Percentiles rank a stretch among this genome's conserved stretches.
phyloP scores from a whole-genome alignment of 2,329 filamentous ascomycete species.

The Rhynchosporium graminicola region DNA sequence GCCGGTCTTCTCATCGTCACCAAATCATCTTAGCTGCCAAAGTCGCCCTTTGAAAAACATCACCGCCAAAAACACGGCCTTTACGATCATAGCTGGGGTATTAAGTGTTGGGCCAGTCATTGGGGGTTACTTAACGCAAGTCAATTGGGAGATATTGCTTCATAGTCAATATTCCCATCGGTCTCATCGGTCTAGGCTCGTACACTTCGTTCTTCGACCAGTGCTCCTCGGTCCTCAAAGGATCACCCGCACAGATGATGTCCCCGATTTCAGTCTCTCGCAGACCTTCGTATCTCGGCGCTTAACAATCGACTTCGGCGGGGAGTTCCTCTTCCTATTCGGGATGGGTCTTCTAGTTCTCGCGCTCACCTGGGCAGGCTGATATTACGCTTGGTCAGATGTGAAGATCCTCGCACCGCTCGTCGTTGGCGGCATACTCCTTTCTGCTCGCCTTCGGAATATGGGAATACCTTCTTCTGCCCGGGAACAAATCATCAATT shows the following conservation, averaged over 20 bases:
- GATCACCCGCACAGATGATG: slow-evolving; percentile 46
- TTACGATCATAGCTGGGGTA: slow-evolving; percentile 61
- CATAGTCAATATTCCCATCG: slow-evolving; percentile 61
- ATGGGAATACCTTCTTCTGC: slow-evolving; percentile 48
- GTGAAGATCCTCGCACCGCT: slow-evolving; percentile 44
- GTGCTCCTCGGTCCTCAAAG: slow-evolving; percentile 56
- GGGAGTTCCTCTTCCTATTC: slow-evolving; percentile 54
- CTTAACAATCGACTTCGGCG: slow-evolving; percentile 56
- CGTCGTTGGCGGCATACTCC: slow-evolving; percentile 43
- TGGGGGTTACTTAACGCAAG: slow-evolving; percentile 55
- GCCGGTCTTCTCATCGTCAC: slow-evolving; percentile 63
- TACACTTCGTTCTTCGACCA: slow-evolving; percentile 58
- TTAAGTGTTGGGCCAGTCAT: slow-evolving; percentile 53
- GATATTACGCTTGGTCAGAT: slow-evolving; percentile 45
- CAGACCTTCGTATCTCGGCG: slow-evolving; percentile 45
- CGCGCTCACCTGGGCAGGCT: slow-evolving; percentile 48
- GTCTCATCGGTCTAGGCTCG: slow-evolving; percentile 51
- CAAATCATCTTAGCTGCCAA: slow-evolving; percentile 66
- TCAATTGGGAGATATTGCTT: slow-evolving; percentile 68
- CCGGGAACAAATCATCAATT: slow-evolving; percentile 48
- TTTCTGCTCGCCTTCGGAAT: slow-evolving; percentile 45
- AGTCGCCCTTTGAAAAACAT: slow-evolving; percentile 60
- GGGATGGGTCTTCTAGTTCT: slow-evolving; percentile 46
- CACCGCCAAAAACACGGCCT: slow-evolving; percentile 61
- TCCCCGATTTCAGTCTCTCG: slow-evolving; percentile 42